Evolutionary conservation across 2,329 filamentous ascomycete genomes (phyloP).

Genomic region (Fusarium sp.): DNA sequence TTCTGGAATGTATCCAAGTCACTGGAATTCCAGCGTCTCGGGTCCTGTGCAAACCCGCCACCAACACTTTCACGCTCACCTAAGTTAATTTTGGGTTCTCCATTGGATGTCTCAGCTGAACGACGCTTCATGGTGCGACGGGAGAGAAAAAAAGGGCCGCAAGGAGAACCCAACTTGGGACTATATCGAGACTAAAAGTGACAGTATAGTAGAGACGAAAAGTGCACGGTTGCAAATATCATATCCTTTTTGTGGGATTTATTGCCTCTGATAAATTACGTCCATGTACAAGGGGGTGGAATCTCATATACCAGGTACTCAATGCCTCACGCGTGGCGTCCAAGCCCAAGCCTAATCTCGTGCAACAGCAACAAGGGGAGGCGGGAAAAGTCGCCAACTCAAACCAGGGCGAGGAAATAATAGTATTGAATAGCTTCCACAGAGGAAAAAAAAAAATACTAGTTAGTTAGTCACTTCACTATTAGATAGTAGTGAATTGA

Average conservation of each 20-base stretch:
- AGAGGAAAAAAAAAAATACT: neutral
- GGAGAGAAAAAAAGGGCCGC: neutral
- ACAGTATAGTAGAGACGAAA: neutral
- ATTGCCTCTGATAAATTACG: slow-evolving; percentile 22
- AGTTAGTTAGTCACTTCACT: neutral
- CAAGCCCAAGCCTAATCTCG: slow-evolving; percentile 7
- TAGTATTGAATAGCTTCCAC: neutral
- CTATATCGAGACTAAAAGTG: neutral
- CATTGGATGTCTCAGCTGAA: slow-evolving; percentile 4
- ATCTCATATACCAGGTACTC: slow-evolving; percentile 15
- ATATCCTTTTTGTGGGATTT: slow-evolving; percentile 28
- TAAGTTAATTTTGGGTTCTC: neutral
- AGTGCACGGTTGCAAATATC: slow-evolving; percentile 16
- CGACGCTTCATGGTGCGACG: slow-evolving; percentile 15
- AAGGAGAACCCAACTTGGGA: slow-evolving; percentile 15
- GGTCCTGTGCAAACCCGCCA: neutral
- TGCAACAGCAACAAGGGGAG: slow-evolving; percentile 20
- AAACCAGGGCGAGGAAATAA: neutral
- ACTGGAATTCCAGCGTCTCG: slow-evolving; percentile 35
- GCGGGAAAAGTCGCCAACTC: neutral
- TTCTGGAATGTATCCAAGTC: slow-evolving; percentile 35
- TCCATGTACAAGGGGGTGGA: slow-evolving; percentile 17
- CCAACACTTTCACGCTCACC: neutral
- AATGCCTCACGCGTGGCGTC: slow-evolving; percentile 13
- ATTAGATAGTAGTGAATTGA: neutral